Conservation (phyloP, 2,329 filamentous ascomycete genomes). For the Penicillium brevicompactum region DNA sequence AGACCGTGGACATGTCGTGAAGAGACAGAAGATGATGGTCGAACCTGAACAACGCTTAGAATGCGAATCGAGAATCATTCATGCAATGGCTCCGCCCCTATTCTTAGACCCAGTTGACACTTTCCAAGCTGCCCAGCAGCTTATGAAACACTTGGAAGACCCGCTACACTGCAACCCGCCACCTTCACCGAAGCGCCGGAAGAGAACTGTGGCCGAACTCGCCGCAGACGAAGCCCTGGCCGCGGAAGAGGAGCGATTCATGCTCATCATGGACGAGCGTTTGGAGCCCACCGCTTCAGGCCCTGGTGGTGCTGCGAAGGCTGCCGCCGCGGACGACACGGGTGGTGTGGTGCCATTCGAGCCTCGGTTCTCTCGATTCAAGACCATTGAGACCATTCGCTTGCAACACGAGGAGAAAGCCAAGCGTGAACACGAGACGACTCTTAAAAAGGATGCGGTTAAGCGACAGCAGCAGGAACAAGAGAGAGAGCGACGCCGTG, state of each 20-base stretch:
- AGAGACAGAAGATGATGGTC: slow-evolving; percentile 76
- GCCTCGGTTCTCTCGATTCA: slow-evolving; percentile 86
- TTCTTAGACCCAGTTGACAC: slow-evolving; percentile 75
- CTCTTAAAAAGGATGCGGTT: slow-evolving; percentile 52
- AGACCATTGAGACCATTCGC: slow-evolving; percentile 84
- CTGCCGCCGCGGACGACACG: slow-evolving; percentile 73
- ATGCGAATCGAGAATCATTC: slow-evolving; percentile 74
- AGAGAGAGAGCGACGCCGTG: slow-evolving; percentile 50
- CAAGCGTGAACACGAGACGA: slow-evolving; percentile 51
- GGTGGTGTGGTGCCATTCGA: slow-evolving; percentile 75
- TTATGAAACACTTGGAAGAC: slow-evolving; percentile 73
- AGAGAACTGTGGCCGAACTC: slow-evolving; percentile 91
- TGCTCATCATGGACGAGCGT: slow-evolving; percentile 89
- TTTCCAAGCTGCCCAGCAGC: slow-evolving; percentile 67
- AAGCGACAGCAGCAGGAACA: slow-evolving; percentile 52
- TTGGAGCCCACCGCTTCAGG: slow-evolving; percentile 63
- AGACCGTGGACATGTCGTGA: slow-evolving; percentile 56
- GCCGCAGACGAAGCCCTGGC: slow-evolving; percentile 91
- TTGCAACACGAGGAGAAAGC: slow-evolving; percentile 72
- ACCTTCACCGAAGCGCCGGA: slow-evolving; percentile 83
- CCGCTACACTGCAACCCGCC: slow-evolving; percentile 75
- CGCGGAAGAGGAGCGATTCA: slow-evolving; percentile 84
- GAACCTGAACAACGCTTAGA: slow-evolving; percentile 72
- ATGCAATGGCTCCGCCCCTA: slow-evolving; percentile 73
- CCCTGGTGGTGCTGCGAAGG: slow-evolving; percentile 59